These are phyloP conservation scores for Lagenaria siceraria DNA, from an alignment of 306 rosid species.

Conservation along the genomic window DNA sequence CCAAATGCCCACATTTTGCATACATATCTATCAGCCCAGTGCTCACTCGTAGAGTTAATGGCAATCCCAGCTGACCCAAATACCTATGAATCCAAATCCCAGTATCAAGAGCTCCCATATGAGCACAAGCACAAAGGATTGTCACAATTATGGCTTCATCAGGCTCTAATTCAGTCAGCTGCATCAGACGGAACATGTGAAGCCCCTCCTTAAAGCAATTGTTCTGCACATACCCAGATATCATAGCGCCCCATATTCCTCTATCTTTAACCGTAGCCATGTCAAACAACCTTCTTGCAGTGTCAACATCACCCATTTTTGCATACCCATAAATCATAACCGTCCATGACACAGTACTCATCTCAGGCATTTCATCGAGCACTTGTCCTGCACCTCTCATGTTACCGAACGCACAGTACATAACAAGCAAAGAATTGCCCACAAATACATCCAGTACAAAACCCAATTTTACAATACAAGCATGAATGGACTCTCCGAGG, in stretches of 20 bases:
- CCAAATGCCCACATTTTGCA: slow-evolving; percentile 63
- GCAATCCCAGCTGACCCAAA: slow-evolving; percentile 19
- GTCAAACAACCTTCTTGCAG: slow-evolving; percentile 55
- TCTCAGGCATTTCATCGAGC: slow-evolving; percentile 62
- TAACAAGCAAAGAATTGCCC: slow-evolving; percentile 45
- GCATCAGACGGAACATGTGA: slow-evolving; percentile 45
- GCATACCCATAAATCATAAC: slow-evolving; percentile 60
- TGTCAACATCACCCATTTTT: slow-evolving; percentile 44
- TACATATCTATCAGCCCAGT: slow-evolving; percentile 70
- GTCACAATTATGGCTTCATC: slow-evolving; percentile 63
- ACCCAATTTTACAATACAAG: slow-evolving; percentile 40
- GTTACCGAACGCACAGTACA: slow-evolving; percentile 29
- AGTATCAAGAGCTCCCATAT: slow-evolving; percentile 49
- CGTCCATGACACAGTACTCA: slow-evolving; percentile 57
- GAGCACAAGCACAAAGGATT: slow-evolving; percentile 67
- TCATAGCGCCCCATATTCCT: slow-evolving; percentile 86
- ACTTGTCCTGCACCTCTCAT: slow-evolving; percentile 35
- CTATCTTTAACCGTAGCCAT: slow-evolving; percentile 51
- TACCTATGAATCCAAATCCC: slow-evolving; percentile 60
- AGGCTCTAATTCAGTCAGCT: slow-evolving; percentile 31
- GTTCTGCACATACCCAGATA: slow-evolving; percentile 65
- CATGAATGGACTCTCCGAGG: slow-evolving; percentile 45
- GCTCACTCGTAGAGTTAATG: slow-evolving; percentile 30
- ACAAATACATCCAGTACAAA: slow-evolving; percentile 38
- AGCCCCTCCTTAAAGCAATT: slow-evolving; percentile 70